phyloP scores from a whole-genome alignment of 2,329 filamentous ascomycete genomes.

The Fusarium irregulare region DNA sequence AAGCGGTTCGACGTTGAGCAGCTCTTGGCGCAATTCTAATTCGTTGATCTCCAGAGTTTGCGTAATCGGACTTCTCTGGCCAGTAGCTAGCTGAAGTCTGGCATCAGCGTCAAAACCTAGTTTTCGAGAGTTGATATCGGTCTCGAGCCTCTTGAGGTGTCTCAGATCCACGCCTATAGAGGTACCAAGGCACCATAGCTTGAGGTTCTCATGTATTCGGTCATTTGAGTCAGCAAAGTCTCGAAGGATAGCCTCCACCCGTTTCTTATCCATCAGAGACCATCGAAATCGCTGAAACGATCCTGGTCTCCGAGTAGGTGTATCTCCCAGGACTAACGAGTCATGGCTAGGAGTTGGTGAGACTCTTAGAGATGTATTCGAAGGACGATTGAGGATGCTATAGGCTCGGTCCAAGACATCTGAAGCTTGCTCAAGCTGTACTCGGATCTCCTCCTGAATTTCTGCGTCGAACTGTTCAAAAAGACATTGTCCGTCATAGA shows the following conservation, averaged over 20 bases:
- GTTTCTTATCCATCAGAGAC: background rate
- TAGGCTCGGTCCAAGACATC: background rate
- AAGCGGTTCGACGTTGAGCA: background rate
- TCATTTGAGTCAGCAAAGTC: background rate
- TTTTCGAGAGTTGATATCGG: background rate
- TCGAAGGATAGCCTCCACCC: background rate
- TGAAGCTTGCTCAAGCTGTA: background rate
- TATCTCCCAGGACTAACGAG: rapidly evolving
- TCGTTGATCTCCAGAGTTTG: background rate
- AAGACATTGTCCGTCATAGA: background rate
- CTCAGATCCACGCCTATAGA: background rate
- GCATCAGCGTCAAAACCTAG: background rate
- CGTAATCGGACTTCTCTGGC: background rate
- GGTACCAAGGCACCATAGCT: background rate
- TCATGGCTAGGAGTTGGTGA: background rate
- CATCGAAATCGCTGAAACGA: background rate
- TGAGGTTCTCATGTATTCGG: background rate
- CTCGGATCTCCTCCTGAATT: background rate
- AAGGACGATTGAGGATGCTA: background rate
- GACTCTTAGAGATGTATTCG: background rate
- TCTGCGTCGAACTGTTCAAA: background rate
- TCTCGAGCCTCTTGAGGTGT: background rate
- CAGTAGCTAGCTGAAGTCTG: background rate
- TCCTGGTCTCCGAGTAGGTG: background rate
- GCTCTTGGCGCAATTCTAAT: background rate